Conservation (phyloP, 1,284 basidiomycete genomes). For the Cutaneotrichosporon arboriforme region DNA sequence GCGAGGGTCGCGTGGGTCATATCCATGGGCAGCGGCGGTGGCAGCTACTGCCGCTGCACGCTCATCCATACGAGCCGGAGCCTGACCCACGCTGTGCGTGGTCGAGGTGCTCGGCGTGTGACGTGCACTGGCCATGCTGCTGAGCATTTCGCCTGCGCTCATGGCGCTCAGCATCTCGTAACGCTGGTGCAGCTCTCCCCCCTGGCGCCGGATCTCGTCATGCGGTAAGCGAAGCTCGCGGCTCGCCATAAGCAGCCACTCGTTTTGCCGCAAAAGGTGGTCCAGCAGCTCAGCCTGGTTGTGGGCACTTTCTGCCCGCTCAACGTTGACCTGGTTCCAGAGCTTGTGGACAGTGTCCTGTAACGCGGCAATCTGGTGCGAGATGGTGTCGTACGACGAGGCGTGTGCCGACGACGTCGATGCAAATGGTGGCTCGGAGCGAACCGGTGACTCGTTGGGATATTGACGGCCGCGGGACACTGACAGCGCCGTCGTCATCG, state of each 20-base stretch:
- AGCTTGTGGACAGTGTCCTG: slow-evolving; percentile 32
- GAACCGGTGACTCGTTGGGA: slow-evolving; percentile 8
- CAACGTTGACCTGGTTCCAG: slow-evolving; percentile 23
- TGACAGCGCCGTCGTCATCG: background rate
- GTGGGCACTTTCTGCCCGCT: slow-evolving; percentile 31
- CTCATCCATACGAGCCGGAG: background rate
- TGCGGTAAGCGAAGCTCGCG: background rate
- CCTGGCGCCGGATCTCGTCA: slow-evolving; percentile 5
- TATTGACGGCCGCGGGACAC: background rate
- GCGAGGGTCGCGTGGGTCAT: background rate
- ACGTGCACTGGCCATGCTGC: background rate
- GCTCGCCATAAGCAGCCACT: slow-evolving; percentile 3
- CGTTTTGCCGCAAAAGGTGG: slow-evolving; percentile 32
- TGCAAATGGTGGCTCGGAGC: slow-evolving; percentile 26
- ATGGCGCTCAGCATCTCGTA: slow-evolving; percentile 1
- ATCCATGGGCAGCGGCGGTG: background rate
- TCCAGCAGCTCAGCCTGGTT: slow-evolving; percentile 28
- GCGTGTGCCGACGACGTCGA: slow-evolving; percentile 15
- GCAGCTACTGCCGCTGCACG: background rate
- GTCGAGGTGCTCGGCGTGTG: background rate
- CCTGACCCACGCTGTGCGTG: slow-evolving; percentile 4
- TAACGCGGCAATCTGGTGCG: slow-evolving; percentile 24
- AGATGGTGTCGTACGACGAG: slow-evolving; percentile 15
- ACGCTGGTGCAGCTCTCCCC: slow-evolving; percentile 1
- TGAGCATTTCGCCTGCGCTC: background rate